phyloP scores from a whole-genome alignment of 768 basidiomycete genomes.

The Leccinum variicolor region DNA sequence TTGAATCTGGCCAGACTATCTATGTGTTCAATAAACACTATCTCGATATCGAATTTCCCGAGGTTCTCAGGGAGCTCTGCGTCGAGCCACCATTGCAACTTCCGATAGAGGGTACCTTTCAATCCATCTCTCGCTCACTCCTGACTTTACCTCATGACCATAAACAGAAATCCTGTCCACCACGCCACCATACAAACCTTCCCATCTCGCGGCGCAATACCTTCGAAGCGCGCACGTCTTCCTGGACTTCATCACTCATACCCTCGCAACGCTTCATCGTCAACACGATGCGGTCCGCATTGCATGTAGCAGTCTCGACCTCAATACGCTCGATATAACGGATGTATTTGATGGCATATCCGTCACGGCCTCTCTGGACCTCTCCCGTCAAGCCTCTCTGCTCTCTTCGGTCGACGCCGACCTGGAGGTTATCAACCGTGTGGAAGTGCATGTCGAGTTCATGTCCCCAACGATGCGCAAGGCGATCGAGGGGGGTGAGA shows the following conservation, averaged over 20 bases:
- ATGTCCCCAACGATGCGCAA: constrained; percentile 62
- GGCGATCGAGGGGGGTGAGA: constrained; percentile 69
- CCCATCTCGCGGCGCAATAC: constrained; percentile 65
- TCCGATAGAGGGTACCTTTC: constrained; percentile 60
- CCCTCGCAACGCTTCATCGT: constrained; percentile 49
- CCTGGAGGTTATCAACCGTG: constrained; percentile 62
- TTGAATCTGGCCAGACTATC: constrained; percentile 48
- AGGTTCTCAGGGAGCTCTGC: constrained; percentile 61
- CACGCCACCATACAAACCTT: constrained; percentile 70
- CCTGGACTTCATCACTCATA: constrained; percentile 55
- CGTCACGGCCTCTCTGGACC: constrained; percentile 52
- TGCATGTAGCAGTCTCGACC: constrained; percentile 68
- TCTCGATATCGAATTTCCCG: constrained; percentile 64
- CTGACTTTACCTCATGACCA: neutral
- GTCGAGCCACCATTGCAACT: constrained; percentile 62
- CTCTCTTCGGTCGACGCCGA: constrained; percentile 67
- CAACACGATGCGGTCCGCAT: constrained; percentile 73
- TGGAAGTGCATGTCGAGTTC: constrained; percentile 73
- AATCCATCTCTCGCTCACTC: neutral
- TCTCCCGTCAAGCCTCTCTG: constrained; percentile 61
- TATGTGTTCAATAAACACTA: constrained; percentile 84
- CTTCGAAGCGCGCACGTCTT: constrained; percentile 61
- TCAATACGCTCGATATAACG: constrained; percentile 65
- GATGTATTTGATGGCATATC: constrained; percentile 69
- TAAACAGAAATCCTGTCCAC: constrained; percentile 53